Percentiles rank a stretch among this genome's conserved stretches.
Conservation (phyloP, 768 basidiomycete genomes). For the Tremella yokohamensis region DNA sequence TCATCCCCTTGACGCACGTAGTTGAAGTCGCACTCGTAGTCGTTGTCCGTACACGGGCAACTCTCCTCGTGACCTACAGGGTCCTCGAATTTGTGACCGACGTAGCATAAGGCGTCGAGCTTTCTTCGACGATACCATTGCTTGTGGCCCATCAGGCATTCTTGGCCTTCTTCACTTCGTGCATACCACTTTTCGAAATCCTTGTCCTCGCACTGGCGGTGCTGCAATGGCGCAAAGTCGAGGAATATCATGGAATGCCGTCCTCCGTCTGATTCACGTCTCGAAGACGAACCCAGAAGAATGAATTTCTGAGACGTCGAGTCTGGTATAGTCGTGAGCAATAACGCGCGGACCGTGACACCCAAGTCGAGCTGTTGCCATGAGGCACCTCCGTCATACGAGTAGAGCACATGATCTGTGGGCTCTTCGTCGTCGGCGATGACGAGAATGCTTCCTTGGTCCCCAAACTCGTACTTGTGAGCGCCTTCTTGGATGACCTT, state of each 20-base stretch:
- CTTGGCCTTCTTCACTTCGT: slow-evolving; percentile 59
- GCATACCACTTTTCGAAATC: slow-evolving; percentile 93
- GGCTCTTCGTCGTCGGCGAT: slow-evolving; percentile 79
- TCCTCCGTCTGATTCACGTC: slow-evolving; percentile 58
- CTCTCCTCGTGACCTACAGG: slow-evolving; percentile 76
- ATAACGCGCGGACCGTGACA: slow-evolving; percentile 65
- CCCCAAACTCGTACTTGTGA: slow-evolving; percentile 95
- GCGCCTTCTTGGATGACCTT: slow-evolving; percentile 68
- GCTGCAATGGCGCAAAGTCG: slow-evolving; percentile 71
- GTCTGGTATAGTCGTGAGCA: slow-evolving; percentile 85
- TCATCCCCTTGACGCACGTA: slow-evolving; percentile 60
- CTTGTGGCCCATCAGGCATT: slow-evolving; percentile 95
- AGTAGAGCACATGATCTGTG: slow-evolving; percentile 69
- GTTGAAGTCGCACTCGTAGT: slow-evolving; percentile 68
- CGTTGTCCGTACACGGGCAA: slow-evolving; percentile 77
- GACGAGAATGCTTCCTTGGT: slow-evolving; percentile 73
- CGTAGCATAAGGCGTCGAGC: slow-evolving; percentile 75
- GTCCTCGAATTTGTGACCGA: slow-evolving; percentile 83
- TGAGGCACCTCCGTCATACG: slow-evolving; percentile 71
- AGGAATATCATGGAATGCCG: slow-evolving; percentile 71
- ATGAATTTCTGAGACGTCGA: slow-evolving; percentile 95
- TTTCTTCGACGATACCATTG: slow-evolving; percentile 93
- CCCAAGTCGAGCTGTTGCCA: slow-evolving; percentile 75
- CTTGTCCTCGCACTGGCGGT: slow-evolving; percentile 62
- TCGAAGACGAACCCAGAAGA: slow-evolving; percentile 71